Evolutionary conservation across 1,284 basidiomycete species (phyloP), one percentile per base, ranked within the genome.

Genomic region (Cutaneotrichosporon sp.): DNA sequence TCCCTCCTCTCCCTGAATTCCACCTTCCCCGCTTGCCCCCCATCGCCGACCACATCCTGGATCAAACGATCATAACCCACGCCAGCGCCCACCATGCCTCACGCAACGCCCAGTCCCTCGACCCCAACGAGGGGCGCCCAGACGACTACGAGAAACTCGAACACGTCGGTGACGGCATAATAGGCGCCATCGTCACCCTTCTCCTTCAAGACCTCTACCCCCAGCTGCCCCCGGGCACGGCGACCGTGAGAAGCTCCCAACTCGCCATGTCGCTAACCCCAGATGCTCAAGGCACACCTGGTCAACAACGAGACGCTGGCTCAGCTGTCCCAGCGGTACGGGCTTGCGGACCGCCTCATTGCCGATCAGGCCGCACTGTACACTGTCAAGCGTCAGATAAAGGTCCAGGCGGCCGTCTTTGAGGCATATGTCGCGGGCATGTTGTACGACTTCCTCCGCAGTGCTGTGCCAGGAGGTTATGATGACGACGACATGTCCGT

Each of bases 131-230:
- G 9, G 32, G 48, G 8, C 52, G 52, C 22, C 52, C 57, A 1
- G 39, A 54, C 19, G 63, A 71, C 52, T 70, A 72, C 46, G 70
- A 72, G 42, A 72, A 72, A 61, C 62, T 72, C 16, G 69, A 72
- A 54, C 67, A 67, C 54, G 63, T 72, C 16, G 70, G 70, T 2
- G 70, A 72, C 50, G 57, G 49, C 14, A 31, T 72, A 5, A 54
- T 70, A 6, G 63, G 60, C 17, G 39, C 48, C 16, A 48, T 63
- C 25, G 61, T 69, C 26, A 71, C 68, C 0, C 39, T 57, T 2
- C 54, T 73, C 20, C 56, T 73, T 14, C 61, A 73, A 31, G 61
- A 70, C 24, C 48, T 70, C 26, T 68, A 58, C 41, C 71, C 71
- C 2, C 59, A 59, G 10, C 50, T 73, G 10, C 57, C 49, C 5